Evolutionary conservation across 1,139 yeast genomes (phyloP).

Genomic region (Sugiyamaella sp.): DNA sequence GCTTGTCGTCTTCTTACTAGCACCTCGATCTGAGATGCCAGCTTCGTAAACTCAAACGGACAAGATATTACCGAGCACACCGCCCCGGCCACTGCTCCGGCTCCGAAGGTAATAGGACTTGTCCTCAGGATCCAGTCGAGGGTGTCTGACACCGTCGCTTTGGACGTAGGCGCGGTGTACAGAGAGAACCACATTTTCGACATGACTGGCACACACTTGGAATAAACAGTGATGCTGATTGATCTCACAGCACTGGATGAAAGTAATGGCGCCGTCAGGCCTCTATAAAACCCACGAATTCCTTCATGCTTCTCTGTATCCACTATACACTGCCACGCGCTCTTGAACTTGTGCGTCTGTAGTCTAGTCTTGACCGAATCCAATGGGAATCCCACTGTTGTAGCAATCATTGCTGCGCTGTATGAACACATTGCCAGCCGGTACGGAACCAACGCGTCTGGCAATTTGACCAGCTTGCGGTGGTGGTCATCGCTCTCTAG

Average conservation of each 20-base stretch:
- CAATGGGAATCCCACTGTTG: conserved; percentile 78
- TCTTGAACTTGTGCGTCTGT: conserved; percentile 72
- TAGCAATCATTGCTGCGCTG: conserved; percentile 63
- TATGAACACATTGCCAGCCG: conserved; percentile 63
- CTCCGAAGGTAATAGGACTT: conserved; percentile 64
- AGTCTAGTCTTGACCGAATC: conserved; percentile 84
- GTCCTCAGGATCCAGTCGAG: conserved; percentile 48
- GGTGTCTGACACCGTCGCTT: conserved; percentile 18
- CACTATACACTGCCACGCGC: conserved; percentile 60
- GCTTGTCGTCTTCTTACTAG: conserved; percentile 44
- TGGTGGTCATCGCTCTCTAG: conserved; percentile 4
- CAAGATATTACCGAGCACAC: conserved; percentile 69
- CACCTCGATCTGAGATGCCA: conserved; percentile 69
- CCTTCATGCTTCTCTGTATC: conserved; percentile 68
- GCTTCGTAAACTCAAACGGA: conserved; percentile 84
- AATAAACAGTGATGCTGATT: conserved; percentile 63
- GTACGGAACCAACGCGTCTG: conserved; percentile 56
- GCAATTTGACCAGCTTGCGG: conserved; percentile 41
- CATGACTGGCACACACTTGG: conserved; percentile 55
- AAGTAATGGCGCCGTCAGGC: conserved; percentile 34
- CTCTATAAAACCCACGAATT: conserved; percentile 70
- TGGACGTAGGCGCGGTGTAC: conserved; percentile 28
- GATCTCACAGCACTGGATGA: conserved; percentile 37
- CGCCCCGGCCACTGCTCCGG: conserved; percentile 72
- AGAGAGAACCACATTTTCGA: conserved; percentile 32